Base-by-base conservation (phyloP, 805 yeast species). In the Starmerella gropengiesseri region DNA sequence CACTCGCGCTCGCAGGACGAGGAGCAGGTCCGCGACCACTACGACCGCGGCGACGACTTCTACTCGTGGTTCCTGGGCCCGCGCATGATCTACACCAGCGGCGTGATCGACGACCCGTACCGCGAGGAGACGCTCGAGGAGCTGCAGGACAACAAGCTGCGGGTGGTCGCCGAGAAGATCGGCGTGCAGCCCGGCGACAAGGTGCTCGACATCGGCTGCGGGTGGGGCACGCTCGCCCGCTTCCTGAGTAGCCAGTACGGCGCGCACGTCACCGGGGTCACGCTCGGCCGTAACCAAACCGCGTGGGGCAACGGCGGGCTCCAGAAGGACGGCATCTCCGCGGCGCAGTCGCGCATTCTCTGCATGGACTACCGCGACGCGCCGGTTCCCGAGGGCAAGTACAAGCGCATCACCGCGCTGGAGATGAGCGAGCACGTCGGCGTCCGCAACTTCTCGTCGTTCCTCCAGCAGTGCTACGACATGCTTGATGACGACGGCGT, bases 361-460 rank as follows among this genome's bases (percentile, higher is more conserved):
- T 83, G 94, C 67, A 68, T 75, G 61, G 95, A 85, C 65, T 85
- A 85, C 71, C 78, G 95, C 66, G 95, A 85, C 61, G 73, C 94
- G 32, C 95, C 95, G 40, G 66, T 74, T 37, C 79, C 85, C 43
- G 53, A 56, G 29, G 70, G 71, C 44, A 71, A 68, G 50, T 85
- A 86, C 67, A 76, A 85, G 68, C 83, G 84, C 63, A 85, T 85
- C 59, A 80, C 94, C 29, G 82, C 93, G 66, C 69, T 85, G 60
- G 95, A 85, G 70, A 85, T 85, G 95, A 85, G 94, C 26, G 95
- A 85, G 71, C 95, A 85, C 62, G 95, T 85, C 58, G 95, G 95
- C 60, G 81, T 85, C 55, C 75, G 94, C 63, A 78, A 86, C 59
- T 81, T 85, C 52, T 66, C 75, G 39, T 56, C 79, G 17, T 85